Evolutionary conservation across 805 yeast genomes (phyloP).

Genomic region (Ogataea dorogensis): DNA sequence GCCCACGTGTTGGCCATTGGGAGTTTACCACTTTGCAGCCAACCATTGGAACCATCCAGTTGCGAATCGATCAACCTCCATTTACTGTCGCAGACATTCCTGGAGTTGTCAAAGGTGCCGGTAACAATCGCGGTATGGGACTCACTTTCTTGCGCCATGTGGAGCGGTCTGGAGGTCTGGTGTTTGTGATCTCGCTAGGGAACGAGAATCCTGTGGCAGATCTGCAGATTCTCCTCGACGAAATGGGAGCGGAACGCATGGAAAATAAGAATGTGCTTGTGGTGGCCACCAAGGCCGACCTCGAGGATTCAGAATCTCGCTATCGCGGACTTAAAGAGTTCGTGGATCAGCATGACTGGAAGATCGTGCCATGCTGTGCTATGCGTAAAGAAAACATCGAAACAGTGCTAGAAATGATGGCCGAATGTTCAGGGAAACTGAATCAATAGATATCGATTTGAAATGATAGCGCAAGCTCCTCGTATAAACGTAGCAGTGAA

Average conservation of each 20-base stretch:
- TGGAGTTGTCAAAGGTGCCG: constrained; percentile 89
- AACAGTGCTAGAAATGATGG: constrained; percentile 68
- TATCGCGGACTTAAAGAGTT: constrained; percentile 45
- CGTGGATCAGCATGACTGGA: constrained; percentile 54
- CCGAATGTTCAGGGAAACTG: constrained; percentile 45
- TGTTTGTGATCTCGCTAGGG: constrained; percentile 81
- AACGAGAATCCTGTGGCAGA: constrained; percentile 64
- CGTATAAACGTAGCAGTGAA: constrained; percentile 41
- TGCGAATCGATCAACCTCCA: constrained; percentile 60
- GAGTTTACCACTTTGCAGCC: constrained; percentile 94
- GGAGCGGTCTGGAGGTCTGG: constrained; percentile 87
- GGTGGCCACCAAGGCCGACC: constrained; percentile 93
- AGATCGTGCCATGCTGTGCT: constrained; percentile 83
- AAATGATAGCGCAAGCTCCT: constrained; percentile 37
- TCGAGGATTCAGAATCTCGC: constrained; percentile 50
- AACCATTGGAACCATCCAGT: constrained; percentile 79
- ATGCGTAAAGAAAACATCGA: constrained; percentile 69
- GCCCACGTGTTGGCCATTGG: constrained; percentile 95
- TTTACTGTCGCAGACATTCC: constrained; percentile 98
- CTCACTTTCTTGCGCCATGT: constrained; percentile 88
- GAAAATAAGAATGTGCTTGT: constrained; percentile 63
- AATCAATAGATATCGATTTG: constrained; percentile 8
- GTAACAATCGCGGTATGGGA: constrained; percentile 86
- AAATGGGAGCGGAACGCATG: constrained; percentile 67
- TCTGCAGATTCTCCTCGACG: constrained; percentile 58